A percentile compares a stretch with the other conserved stretches of the same genome.
Conservation (phyloP, 345 rosid genomes). For the Syzygium aqueum region DNA sequence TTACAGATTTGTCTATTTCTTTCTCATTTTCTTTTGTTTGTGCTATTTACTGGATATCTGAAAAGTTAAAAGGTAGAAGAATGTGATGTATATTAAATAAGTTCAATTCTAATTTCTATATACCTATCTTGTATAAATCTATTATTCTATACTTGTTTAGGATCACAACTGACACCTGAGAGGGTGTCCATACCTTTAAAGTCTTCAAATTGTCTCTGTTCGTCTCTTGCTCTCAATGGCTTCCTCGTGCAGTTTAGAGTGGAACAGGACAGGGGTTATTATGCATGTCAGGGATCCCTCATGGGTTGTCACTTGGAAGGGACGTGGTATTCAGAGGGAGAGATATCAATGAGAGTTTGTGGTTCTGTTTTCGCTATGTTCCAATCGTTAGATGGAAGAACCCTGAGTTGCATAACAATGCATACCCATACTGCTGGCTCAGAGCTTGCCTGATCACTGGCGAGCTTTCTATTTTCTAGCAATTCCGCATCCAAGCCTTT, state of each 20-base stretch:
- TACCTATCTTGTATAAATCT: not conserved
- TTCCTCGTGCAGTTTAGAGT: not conserved
- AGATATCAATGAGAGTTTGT: too few relatives aligned
- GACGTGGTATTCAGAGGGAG: not conserved
- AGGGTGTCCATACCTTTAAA: not conserved
- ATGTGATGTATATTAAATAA: not conserved
- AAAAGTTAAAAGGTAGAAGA: not conserved
- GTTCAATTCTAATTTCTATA: not conserved
- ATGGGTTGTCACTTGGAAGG: not conserved
- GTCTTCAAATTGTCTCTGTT: not conserved
- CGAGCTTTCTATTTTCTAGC: too few relatives aligned
- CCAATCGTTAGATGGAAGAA: too few relatives aligned
- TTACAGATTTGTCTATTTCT: not conserved
- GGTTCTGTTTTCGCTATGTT: too few relatives aligned
- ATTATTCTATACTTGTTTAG: not conserved
- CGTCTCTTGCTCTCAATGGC: not conserved
- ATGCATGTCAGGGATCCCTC: not conserved
- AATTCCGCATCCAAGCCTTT: too few relatives aligned
- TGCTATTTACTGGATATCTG: not conserved
- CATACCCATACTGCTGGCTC: too few relatives aligned
- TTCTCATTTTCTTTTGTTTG: not conserved
- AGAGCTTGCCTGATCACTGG: too few relatives aligned
- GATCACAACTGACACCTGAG: not conserved
- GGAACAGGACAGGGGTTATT: not conserved
- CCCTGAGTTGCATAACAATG: too few relatives aligned